Evolutionary conservation across 495 filamentous ascomycete genomes (phyloP).

Genomic region (Hypomontagnella submonticulosa): DNA sequence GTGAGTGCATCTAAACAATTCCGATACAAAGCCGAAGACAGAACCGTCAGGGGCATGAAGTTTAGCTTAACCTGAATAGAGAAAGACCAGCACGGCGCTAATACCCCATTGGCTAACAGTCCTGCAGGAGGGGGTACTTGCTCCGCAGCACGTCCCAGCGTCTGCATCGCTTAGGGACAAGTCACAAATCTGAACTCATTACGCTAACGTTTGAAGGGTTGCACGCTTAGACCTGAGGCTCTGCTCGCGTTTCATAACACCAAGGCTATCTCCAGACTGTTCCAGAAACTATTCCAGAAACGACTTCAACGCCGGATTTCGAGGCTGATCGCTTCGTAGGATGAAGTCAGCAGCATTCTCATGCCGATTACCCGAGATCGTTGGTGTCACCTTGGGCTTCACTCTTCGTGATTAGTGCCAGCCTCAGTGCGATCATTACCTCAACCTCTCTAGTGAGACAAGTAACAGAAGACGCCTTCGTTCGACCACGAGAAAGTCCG

Average conservation of each 20-base stretch:
- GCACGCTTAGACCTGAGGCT: constrained; percentile 28
- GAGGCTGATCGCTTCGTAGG: constrained; percentile 1
- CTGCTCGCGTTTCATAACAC: constrained; percentile 22
- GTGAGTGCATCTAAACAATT: not conserved
- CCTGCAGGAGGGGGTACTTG: constrained; percentile 8
- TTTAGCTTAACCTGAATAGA: constrained; percentile 21
- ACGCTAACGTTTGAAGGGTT: constrained; percentile 42
- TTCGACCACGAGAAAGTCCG: constrained; percentile 18
- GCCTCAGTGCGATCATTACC: constrained; percentile 30
- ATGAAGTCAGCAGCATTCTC: constrained; percentile 5
- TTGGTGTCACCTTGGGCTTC: constrained; percentile 24
- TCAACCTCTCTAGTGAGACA: constrained; percentile 35
- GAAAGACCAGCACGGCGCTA: constrained; percentile 2
- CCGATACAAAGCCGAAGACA: constrained; percentile 19
- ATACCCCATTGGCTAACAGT: constrained; percentile 15
- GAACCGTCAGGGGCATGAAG: constrained; percentile 19
- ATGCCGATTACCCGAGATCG: constrained; percentile 8
- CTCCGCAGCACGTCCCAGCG: too few relatives aligned
- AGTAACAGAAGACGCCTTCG: constrained; percentile 4
- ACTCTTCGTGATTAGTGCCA: constrained; percentile 13
- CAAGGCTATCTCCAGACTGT: constrained; percentile 10
- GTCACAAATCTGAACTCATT: constrained; percentile 6
- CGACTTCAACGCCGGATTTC: constrained; percentile 17
- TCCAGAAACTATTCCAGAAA: constrained; percentile 19
- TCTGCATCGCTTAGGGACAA: constrained; percentile 12